phyloP scores from a whole-genome alignment of 805 yeast species.

The Hagleromyces aurorensis region DNA sequence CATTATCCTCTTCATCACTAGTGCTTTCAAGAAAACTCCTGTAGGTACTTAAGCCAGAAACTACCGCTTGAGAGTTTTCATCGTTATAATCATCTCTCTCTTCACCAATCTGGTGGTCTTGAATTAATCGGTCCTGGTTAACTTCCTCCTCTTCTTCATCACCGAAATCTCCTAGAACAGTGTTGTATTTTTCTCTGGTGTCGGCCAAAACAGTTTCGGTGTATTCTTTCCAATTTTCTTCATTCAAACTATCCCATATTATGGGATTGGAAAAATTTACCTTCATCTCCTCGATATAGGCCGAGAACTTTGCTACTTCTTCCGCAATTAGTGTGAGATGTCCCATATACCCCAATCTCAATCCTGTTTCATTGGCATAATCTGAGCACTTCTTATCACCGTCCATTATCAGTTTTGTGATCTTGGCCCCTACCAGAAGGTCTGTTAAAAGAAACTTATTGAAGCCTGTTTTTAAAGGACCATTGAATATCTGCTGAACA shows the following conservation, averaged over 20 bases:
- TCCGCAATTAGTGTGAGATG: conserved; percentile 90
- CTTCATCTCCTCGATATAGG: conserved; percentile 35
- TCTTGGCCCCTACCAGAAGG: conserved; percentile 48
- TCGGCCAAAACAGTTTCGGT: conserved; percentile 77
- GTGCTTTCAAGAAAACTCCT: conserved; percentile 10
- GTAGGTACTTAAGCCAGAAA: conserved; percentile 9
- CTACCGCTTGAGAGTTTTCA: conserved; percentile 8
- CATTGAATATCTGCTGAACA: conserved; percentile 75
- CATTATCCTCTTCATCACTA: conserved; percentile 24
- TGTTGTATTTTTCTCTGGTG: conserved; percentile 89
- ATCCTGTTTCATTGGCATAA: conserved; percentile 51
- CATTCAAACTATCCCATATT: conserved; percentile 22
- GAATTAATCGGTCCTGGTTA: conserved; percentile 26
- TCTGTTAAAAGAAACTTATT: conserved; percentile 57
- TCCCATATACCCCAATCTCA: conserved; percentile 93
- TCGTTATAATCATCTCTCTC: conserved; percentile 11
- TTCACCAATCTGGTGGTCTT: conserved; percentile 19
- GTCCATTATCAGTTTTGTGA: conserved; percentile 55
- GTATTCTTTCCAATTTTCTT: conserved; percentile 62
- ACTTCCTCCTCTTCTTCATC: conserved; percentile 31
- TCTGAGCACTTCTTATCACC: conserved; percentile 55
- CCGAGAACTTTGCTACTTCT: conserved; percentile 82
- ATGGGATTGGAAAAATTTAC: conserved; percentile 21
- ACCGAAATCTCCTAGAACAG: conserved; percentile 71
- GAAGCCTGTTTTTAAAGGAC: conserved; percentile 62